These are phyloP conservation scores for Solanum phureja DNA, from an alignment of 257 asterid species.

Conservation along the genomic window DNA sequence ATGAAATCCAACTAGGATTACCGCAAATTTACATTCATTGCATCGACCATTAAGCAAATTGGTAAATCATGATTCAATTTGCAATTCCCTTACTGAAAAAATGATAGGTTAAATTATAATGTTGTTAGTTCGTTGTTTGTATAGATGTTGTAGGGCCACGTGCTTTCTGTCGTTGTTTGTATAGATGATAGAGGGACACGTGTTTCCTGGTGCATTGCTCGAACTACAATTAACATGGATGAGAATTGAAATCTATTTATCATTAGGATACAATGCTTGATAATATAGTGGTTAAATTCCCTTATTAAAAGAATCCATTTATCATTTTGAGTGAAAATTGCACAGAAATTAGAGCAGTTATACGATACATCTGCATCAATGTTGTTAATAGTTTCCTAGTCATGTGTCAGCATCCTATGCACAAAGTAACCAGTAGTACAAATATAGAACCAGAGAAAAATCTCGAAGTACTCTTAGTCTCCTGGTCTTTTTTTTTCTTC, in stretches of 20 bases:
- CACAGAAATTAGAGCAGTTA: background rate
- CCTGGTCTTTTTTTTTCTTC: background rate
- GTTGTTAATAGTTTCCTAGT: background rate
- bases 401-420: background rate
- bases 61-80: background rate
- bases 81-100: background rate
- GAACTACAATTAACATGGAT: background rate
- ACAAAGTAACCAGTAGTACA: background rate
- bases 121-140: background rate
- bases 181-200: background rate
- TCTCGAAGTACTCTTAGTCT: background rate
- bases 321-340: background rate
- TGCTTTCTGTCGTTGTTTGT: background rate
- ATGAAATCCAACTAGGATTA: background rate
- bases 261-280: background rate
- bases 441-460: background rate
- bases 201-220: constrained; percentile 4
- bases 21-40: background rate
- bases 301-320: background rate
- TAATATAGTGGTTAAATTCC: background rate
- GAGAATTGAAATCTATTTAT: background rate
- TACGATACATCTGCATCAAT: background rate
- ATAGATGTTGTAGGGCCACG: background rate
- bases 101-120: background rate
- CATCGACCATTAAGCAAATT: background rate